Evolutionary conservation across 2,329 filamentous ascomycete species (phyloP).

Genomic region (Boeremia lycopersici): DNA sequence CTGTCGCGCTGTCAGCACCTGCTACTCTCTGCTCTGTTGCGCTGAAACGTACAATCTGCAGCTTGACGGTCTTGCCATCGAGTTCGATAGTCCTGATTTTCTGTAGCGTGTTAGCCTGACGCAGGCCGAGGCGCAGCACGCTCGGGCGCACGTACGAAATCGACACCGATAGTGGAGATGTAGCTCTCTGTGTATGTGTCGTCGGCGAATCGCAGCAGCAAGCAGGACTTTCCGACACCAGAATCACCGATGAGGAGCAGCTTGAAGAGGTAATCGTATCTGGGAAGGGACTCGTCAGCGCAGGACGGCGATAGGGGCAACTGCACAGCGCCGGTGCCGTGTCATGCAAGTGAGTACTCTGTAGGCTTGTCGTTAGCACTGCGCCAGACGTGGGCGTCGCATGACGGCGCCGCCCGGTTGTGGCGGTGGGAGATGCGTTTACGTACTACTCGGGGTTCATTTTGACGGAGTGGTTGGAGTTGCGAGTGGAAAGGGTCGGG

Average conservation of each 20-base stretch:
- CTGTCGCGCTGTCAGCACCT: slow-evolving; percentile 56
- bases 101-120: slow-evolving; percentile 56
- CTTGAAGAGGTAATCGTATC: slow-evolving; percentile 99
- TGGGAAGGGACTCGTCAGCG: slow-evolving; percentile 51
- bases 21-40: neutral
- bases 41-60: slow-evolving; percentile 74
- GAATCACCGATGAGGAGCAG: slow-evolving; percentile 99
- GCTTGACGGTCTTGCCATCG: slow-evolving; percentile 99
- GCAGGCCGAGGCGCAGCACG: slow-evolving; percentile 34
- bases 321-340: slow-evolving; percentile 2
- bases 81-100: slow-evolving; percentile 99
- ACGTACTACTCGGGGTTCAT: slow-evolving; percentile 96
- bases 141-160: slow-evolving; percentile 64
- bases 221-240: slow-evolving; percentile 99
- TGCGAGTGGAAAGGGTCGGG: slow-evolving; percentile 17
- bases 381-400: slow-evolving; percentile 12
- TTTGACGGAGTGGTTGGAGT: slow-evolving; percentile 51
- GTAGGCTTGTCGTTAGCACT: slow-evolving; percentile 32
- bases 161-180: slow-evolving; percentile 99
- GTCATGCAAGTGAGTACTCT: slow-evolving; percentile 28
- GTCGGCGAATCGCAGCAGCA: slow-evolving; percentile 93
- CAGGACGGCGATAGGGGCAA: slow-evolving; percentile 11
- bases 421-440: slow-evolving; percentile 41
- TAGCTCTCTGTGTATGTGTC: slow-evolving; percentile 97
- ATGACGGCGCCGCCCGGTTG: slow-evolving; percentile 20